Conservation (phyloP, 2,329 filamentous ascomycete genomes). For the Lecanicillium sp. region DNA sequence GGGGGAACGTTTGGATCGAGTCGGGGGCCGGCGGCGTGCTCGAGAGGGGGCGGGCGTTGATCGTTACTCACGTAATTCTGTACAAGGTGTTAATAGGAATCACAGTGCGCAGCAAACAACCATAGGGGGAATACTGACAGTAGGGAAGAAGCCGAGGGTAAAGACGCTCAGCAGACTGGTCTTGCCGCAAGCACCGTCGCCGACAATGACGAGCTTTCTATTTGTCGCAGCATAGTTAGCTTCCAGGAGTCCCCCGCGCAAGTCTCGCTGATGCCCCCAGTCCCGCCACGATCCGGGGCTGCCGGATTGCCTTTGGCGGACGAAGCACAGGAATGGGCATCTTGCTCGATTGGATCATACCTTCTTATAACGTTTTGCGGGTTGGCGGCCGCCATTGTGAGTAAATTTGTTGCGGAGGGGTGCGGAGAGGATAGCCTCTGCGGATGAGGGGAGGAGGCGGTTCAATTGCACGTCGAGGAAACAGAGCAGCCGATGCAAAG, state of each 20-base stretch:
- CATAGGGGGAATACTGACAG: slow-evolving; percentile 52
- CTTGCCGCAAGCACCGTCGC: slow-evolving; percentile 96
- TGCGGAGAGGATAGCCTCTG: too few relatives aligned
- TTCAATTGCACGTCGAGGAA: background rate
- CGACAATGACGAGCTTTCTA: slow-evolving; percentile 95
- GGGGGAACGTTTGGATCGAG: too few relatives aligned
- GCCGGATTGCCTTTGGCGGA: too few relatives aligned
- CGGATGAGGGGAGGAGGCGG: too few relatives aligned
- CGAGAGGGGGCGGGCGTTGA: slow-evolving; percentile 1
- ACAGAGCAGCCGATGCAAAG: background rate
- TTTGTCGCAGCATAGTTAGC: too few relatives aligned
- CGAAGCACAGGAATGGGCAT: too few relatives aligned
- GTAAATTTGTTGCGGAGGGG: too few relatives aligned
- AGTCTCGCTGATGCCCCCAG: too few relatives aligned
- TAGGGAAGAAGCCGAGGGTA: slow-evolving; percentile 95
- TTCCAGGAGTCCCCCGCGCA: too few relatives aligned
- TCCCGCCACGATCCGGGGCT: too few relatives aligned
- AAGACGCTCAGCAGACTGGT: slow-evolving; percentile 96
- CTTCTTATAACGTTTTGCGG: slow-evolving; percentile 10
- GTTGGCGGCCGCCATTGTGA: slow-evolving; percentile 7
- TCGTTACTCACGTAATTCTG: slow-evolving; percentile 50
- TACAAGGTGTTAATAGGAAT: slow-evolving; percentile 14
- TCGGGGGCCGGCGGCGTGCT: slow-evolving; percentile 7
- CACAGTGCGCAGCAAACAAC: too few relatives aligned
- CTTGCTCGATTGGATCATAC: background rate